These are phyloP conservation scores for Colletotrichum graminicola DNA, from an alignment of 2,329 filamentous ascomycete species.

Conservation along the genomic window DNA sequence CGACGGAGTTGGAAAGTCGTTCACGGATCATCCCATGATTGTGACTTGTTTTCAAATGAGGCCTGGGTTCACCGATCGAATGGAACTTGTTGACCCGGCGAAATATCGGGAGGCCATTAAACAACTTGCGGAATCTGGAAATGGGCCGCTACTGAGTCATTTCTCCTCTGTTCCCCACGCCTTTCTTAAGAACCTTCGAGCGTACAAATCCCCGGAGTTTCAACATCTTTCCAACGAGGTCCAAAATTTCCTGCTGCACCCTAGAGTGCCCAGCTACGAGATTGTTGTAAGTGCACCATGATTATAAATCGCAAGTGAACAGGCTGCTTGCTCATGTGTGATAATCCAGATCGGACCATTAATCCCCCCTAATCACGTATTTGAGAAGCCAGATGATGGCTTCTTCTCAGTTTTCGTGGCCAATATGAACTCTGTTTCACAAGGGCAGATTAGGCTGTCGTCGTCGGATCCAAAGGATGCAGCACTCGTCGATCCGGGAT, in stretches of 20 bases:
- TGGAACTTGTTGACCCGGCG: constrained; percentile 12
- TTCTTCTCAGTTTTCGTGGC: constrained; percentile 28
- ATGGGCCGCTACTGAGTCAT: constrained; percentile 16
- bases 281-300: constrained; percentile 17
- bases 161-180: constrained; percentile 33
- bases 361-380: constrained; percentile 21
- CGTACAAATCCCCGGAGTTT: constrained; percentile 18
- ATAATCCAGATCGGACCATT: constrained; percentile 12
- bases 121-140: constrained; percentile 17
- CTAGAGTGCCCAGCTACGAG: constrained; percentile 25
- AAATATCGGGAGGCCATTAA: constrained; percentile 28
- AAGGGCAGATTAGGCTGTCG: constrained; percentile 14
- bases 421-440: constrained; percentile 30
- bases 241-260: constrained; percentile 1
- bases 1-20: constrained; percentile 1
- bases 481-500: constrained; percentile 17
- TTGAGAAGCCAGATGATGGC: constrained; percentile 14
- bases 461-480: constrained; percentile 16
- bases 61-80: constrained; percentile 25
- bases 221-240: constrained; percentile 2
- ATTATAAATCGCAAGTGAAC: background rate
- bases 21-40: constrained; percentile 43
- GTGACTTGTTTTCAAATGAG: constrained; percentile 38
- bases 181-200: constrained; percentile 27
- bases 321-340: background rate